Evolutionary conservation across 306 rosid species (phyloP).

Genomic region (Hippophae tibetana): DNA sequence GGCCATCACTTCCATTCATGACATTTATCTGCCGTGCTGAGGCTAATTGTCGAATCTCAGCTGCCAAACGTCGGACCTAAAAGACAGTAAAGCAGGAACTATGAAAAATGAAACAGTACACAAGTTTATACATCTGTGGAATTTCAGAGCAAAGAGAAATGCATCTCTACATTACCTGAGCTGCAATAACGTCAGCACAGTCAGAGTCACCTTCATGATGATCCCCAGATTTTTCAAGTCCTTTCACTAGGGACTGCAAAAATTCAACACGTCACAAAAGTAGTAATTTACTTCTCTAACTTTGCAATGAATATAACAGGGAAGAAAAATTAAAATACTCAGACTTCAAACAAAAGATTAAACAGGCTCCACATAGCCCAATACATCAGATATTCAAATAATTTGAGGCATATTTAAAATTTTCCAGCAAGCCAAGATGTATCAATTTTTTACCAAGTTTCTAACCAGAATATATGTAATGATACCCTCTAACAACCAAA

Average conservation of each 20-base stretch:
- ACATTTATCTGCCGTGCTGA: slow-evolving; percentile 46
- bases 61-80: slow-evolving; percentile 69
- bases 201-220: slow-evolving; percentile 53
- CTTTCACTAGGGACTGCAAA: slow-evolving; percentile 59
- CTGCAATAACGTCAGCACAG: slow-evolving; percentile 55
- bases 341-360: neutral
- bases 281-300: neutral
- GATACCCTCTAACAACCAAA: neutral
- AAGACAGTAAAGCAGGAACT: slow-evolving; percentile 14
- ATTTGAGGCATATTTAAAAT: neutral
- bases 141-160: neutral
- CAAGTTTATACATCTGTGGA: neutral
- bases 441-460: neutral
- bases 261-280: slow-evolving; percentile 2
- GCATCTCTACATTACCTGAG: slow-evolving; percentile 43
- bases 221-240: slow-evolving; percentile 54
- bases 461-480: neutral
- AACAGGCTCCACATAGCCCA: too few relatives aligned
- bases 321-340: neutral
- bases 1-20: slow-evolving; percentile 55
- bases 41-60: slow-evolving; percentile 50
- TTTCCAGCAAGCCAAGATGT: slow-evolving; percentile 3
- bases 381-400: neutral
- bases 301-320: too few relatives aligned
- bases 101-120: neutral